Conservation (phyloP, 1,284 basidiomycete genomes). For the Coriolopsis trogii region DNA sequence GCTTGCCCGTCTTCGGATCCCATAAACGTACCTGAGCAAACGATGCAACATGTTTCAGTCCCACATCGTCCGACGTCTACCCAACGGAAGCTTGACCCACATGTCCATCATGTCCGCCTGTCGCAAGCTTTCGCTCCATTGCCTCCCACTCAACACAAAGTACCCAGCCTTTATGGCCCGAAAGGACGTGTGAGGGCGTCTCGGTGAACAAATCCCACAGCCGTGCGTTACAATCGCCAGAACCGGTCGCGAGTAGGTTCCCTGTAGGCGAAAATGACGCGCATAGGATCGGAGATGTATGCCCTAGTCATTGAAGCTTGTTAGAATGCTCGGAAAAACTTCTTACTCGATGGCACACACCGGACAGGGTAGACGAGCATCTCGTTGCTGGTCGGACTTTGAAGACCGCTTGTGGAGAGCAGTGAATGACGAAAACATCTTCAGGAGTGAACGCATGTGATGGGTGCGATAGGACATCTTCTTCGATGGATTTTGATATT, state of each 20-base stretch:
- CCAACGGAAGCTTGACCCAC: constrained; percentile 50
- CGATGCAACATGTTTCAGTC: neutral
- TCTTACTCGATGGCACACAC: constrained; percentile 42
- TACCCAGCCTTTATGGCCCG: constrained; percentile 95
- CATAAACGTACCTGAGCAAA: constrained; percentile 72
- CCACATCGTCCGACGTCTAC: too few species aligned
- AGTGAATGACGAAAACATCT: constrained; percentile 85
- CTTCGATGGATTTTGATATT: constrained; percentile 77
- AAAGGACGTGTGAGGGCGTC: constrained; percentile 85
- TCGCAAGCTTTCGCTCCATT: constrained; percentile 87
- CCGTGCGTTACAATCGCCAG: constrained; percentile 92
- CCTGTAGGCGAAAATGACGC: constrained; percentile 96
- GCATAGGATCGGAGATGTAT: constrained; percentile 93
- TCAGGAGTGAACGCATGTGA: constrained; percentile 79
- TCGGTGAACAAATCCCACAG: constrained; percentile 97
- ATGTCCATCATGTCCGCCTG: constrained; percentile 90
- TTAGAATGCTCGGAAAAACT: neutral
- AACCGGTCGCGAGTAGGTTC: constrained; percentile 89
- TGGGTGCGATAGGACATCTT: constrained; percentile 76
- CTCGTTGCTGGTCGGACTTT: constrained; percentile 91
- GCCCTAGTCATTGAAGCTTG: constrained; percentile 58
- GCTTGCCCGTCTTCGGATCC: constrained; percentile 88
- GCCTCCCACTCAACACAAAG: constrained; percentile 98
- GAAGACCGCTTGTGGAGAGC: constrained; percentile 96
- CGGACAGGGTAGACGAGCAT: constrained; percentile 90